Conservation (phyloP, 2,329 filamentous ascomycete genomes). For the Colletotrichum ledebouriae region DNA sequence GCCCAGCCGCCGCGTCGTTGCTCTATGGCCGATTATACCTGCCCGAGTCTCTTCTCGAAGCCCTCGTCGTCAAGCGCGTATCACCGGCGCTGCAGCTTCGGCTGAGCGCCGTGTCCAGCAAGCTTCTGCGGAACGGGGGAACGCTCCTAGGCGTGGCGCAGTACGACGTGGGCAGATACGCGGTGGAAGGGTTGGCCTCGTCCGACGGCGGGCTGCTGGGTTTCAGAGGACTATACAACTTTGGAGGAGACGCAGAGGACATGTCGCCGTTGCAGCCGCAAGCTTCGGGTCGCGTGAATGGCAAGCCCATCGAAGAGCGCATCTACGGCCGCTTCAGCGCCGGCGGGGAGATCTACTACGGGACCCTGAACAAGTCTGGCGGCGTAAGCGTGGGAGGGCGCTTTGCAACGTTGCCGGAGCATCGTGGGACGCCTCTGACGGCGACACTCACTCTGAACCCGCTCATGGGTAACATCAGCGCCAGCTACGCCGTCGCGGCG, state of each 20-base stretch:
- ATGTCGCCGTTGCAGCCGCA: constrained; percentile 26
- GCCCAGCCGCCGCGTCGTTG: constrained; percentile 63
- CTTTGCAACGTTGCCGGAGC: constrained; percentile 87
- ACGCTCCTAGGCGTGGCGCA: constrained; percentile 80
- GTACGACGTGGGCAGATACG: constrained; percentile 89
- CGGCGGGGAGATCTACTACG: constrained; percentile 95
- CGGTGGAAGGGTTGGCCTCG: constrained; percentile 89
- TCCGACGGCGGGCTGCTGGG: constrained; percentile 93
- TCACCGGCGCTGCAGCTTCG: constrained; percentile 84
- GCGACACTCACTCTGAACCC: constrained; percentile 95
- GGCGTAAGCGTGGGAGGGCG: constrained; percentile 90
- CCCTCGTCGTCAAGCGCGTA: constrained; percentile 83
- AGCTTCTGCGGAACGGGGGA: constrained; percentile 79
- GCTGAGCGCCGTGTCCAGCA: constrained; percentile 82
- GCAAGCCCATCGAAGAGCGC: constrained; percentile 60
- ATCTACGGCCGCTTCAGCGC: constrained; percentile 88
- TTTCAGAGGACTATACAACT: constrained; percentile 92
- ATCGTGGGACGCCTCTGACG: constrained; percentile 89
- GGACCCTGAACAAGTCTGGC: constrained; percentile 91
- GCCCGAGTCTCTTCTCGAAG: constrained; percentile 88
- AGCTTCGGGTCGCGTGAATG: constrained; percentile 43
- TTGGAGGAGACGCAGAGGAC: constrained; percentile 76
- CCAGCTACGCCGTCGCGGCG: constrained; percentile 91
- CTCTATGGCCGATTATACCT: constrained; percentile 86
- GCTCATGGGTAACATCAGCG: constrained; percentile 91